Percentiles rank a stretch among this genome's conserved stretches.
Conservation (phyloP, 2,329 filamentous ascomycete genomes). For the Alternaria conjuncta region DNA sequence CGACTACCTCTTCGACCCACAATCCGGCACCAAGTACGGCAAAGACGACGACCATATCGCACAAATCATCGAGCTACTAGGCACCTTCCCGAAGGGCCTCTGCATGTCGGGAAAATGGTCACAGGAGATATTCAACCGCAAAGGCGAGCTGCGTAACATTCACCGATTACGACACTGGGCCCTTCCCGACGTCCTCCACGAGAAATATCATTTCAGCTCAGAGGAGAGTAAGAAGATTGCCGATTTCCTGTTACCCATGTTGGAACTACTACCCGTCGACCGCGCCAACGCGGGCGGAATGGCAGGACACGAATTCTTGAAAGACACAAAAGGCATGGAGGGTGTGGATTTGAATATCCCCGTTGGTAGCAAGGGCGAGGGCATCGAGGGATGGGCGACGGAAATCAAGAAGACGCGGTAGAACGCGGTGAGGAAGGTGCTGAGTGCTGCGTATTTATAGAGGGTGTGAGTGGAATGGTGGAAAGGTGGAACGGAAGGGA, state of each 20-base stretch:
- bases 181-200: conserved; percentile 85
- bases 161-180: conserved; percentile 96
- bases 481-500: not conserved
- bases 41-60: conserved; percentile 99
- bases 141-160: conserved; percentile 96
- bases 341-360: conserved; percentile 74
- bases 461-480: not conserved
- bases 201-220: conserved; percentile 94
- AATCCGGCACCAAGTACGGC: conserved; percentile 97
- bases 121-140: conserved; percentile 98
- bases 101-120: conserved; percentile 96
- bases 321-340: conserved; percentile 89
- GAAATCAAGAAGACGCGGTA: conserved; percentile 73
- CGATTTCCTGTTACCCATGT: conserved; percentile 87
- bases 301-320: conserved; percentile 82
- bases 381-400: conserved; percentile 90
- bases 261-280: conserved; percentile 86
- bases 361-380: conserved; percentile 84
- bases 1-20: conserved; percentile 97
- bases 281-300: conserved; percentile 96
- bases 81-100: conserved; percentile 88
- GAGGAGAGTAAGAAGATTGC: conserved; percentile 80
- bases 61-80: conserved; percentile 96
- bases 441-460: not conserved
- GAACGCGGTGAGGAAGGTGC: not conserved